Base-by-base conservation (phyloP, 1,139 yeast genomes). In the Pichia sp. region DNA sequence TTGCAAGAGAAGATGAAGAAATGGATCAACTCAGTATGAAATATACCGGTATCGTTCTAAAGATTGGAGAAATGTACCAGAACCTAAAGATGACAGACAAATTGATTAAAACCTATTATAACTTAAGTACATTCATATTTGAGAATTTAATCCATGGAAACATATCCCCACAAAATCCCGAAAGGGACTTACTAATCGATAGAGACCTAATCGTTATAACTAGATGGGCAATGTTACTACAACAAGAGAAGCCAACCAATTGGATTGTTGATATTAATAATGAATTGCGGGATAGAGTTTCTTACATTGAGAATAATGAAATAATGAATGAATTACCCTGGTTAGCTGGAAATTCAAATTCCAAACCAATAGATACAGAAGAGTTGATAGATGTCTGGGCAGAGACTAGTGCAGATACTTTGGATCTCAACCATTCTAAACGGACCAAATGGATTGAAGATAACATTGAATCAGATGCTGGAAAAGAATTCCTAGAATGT, bases 11-110 rank as follows among this genome's bases (percentile, higher is more conserved):
- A 31, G 67, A 67, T 28, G 64, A 74, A 40, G 68, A 66, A 0
- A 63, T 88, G 68, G 78, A 79, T 52, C 75, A 73, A 17, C 59
- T 86, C 31, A 71, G 79, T 44, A 88, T 85, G 56, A 86, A 83
- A 58, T 85, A 82, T 60, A 90, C 97, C 0, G 96, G 96, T 0
- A 77, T 91, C 50, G 95, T 89, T 60, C 71, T 91, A 61, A 88
- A 90, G 60, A 72, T 88, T 37, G 96, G 86, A 3, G 96, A 90
- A 61, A 85, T 89, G 89, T 87, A 81, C 62, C 58, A 66, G 63
- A 48, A 60, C 51, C 40, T 63, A 40, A 54, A 49, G 4, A 58
- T 56, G 60, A 43, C 43, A 3, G 59, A 59, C 12, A 43, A 52
- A 20, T 57, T 60, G 37, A 43, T 54, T 19, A 44, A 46, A 11